phyloP scores from a whole-genome alignment of 441 rosid genomes.

The Macaranga tanarius region DNA sequence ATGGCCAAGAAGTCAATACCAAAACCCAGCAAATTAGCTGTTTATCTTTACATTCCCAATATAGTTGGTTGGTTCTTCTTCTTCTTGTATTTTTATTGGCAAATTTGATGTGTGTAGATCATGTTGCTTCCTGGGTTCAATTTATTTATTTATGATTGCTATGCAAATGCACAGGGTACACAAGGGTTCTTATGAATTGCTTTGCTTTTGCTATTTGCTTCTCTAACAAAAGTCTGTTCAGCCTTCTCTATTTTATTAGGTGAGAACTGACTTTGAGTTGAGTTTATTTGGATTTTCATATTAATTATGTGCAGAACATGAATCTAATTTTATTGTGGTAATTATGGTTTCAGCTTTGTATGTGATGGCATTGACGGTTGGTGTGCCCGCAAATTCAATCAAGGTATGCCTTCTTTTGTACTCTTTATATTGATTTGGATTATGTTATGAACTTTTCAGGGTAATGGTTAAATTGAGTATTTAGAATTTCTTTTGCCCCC shows the following conservation, averaged over 20 bases:
- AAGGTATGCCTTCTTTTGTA: constrained; percentile 45
- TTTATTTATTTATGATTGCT: background rate
- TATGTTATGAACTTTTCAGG: no score
- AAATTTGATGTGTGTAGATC: background rate
- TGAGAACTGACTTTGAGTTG: constrained; percentile 22
- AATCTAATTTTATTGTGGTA: constrained; percentile 3
- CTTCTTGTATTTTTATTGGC: background rate
- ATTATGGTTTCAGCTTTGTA: constrained; percentile 64
- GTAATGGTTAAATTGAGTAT: no score
- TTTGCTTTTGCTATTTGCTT: constrained; percentile 83
- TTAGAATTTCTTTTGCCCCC: background rate
- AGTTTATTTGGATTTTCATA: constrained; percentile 9
- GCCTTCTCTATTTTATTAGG: constrained; percentile 79
- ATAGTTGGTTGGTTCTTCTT: constrained; percentile 54
- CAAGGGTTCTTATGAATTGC: constrained; percentile 79
- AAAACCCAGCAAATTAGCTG: constrained; percentile 55
- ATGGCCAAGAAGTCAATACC: constrained; percentile 59
- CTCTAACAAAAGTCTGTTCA: constrained; percentile 76
- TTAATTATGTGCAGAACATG: background rate
- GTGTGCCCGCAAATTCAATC: constrained; percentile 95
- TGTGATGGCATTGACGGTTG: constrained; percentile 98
- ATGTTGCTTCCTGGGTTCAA: background rate
- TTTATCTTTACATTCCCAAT: constrained; percentile 85
- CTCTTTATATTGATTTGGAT: background rate
- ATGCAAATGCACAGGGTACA: constrained; percentile 54